Evolutionary conservation across 352 stramenopile genomes (phyloP).

Genomic region (Aphanomyces euteiches): DNA sequence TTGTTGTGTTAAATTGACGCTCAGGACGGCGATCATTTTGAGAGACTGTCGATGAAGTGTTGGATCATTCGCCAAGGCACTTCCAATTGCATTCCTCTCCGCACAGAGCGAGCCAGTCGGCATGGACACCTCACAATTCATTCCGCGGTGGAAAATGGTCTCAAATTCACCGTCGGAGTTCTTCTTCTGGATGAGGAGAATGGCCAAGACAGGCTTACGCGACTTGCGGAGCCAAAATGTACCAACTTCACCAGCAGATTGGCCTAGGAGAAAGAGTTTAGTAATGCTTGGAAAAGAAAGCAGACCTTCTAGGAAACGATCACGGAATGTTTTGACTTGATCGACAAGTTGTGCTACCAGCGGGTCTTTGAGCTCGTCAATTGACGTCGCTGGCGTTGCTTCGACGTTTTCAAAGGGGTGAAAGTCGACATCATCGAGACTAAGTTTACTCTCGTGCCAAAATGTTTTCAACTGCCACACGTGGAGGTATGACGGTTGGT

Average conservation of each 20-base stretch:
- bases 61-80: constrained; percentile 91
- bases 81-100: constrained; percentile 98
- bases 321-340: constrained; percentile 89
- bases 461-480: constrained; percentile 99
- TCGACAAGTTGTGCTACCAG: constrained; percentile 84
- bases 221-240: constrained; percentile 98
- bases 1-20: constrained; percentile 58
- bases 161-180: constrained; percentile 41
- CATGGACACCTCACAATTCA: constrained; percentile 99
- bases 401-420: constrained; percentile 97
- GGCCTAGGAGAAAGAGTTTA: constrained; percentile 25
- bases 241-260: constrained; percentile 83
- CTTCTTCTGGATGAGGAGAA: constrained; percentile 92
- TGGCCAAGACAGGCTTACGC: constrained; percentile 95
- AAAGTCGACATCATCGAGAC: constrained; percentile 95
- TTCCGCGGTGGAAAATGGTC: constrained; percentile 90
- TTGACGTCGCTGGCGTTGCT: constrained; percentile 87
- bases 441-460: constrained; percentile 96
- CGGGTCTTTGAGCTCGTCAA: constrained; percentile 64
- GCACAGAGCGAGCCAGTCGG: constrained; percentile 94
- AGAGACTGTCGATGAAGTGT: constrained; percentile 89
- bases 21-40: constrained; percentile 94
- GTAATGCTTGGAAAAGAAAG: neutral
- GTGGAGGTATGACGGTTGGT: constrained; percentile 94
- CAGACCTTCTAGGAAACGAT: constrained; percentile 67